Evolutionary conservation across 83 land plant genomes (phyloP).

Genomic region (Picea engelmannii): DNA sequence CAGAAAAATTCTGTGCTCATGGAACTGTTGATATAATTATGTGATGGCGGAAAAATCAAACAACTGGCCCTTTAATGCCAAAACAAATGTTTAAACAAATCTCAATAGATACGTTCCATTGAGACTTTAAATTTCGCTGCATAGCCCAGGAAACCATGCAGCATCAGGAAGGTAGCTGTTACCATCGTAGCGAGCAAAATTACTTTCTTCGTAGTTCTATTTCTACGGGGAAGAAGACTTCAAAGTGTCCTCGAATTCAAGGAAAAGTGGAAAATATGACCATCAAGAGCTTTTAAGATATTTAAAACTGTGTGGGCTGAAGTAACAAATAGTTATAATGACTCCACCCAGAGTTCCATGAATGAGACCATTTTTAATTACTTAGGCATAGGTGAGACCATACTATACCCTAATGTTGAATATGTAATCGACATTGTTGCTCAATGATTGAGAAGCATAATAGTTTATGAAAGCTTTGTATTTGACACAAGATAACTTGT

Average conservation of each 20-base stretch:
- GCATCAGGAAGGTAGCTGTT: not conserved
- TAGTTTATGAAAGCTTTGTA: slow-evolving; percentile 65
- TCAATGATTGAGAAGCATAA: slow-evolving; percentile 62
- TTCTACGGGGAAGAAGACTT: not conserved
- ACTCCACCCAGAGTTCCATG: slow-evolving; percentile 61
- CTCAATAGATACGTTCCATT: no score
- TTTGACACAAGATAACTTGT: slow-evolving; percentile 55
- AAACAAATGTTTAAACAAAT: no score
- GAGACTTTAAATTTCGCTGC: not conserved
- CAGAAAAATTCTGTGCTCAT: no score
- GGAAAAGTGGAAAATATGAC: slow-evolving; percentile 62
- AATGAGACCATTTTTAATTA: no score
- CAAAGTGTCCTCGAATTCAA: slow-evolving; percentile 55
- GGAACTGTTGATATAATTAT: no score
- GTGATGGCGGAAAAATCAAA: no score
- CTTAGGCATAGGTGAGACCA: no score
- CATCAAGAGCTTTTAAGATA: slow-evolving; percentile 60
- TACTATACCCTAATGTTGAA: slow-evolving; percentile 36
- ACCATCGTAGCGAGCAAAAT: not conserved
- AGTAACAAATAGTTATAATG: not conserved
- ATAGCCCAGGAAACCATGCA: not conserved
- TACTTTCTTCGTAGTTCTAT: not conserved
- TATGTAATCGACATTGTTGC: slow-evolving; percentile 83
- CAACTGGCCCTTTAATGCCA: no score
- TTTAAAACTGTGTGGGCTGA: slow-evolving; percentile 43